Percentiles rank a stretch among this genome's conserved stretches.
Evolutionary conservation across 352 stramenopile genomes (phyloP).

Genomic region (Phytophthora chlamydospora): DNA sequence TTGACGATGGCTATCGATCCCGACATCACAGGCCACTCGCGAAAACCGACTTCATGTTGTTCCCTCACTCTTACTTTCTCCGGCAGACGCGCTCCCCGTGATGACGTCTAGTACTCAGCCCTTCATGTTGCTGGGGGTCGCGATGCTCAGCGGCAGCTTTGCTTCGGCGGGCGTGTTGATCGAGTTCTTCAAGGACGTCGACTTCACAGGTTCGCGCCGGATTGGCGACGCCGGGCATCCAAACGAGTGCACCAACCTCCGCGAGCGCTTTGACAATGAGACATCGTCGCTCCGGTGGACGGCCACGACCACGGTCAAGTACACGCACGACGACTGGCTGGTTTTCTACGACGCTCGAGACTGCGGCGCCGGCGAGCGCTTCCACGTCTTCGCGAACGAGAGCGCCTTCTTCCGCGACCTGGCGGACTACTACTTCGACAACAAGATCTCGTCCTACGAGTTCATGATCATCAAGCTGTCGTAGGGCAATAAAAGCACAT

Average conservation of each 20-base stretch:
- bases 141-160: background rate
- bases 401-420: background rate
- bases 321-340: conserved; percentile 2
- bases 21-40: too few species aligned
- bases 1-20: too few species aligned
- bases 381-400: conserved; percentile 2
- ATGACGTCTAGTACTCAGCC: too few species aligned
- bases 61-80: too few species aligned
- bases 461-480: background rate
- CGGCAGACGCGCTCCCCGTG: too few species aligned
- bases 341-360: background rate
- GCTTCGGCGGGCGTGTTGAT: background rate
- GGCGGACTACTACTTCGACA: background rate
- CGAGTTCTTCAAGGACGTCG: conserved; percentile 8
- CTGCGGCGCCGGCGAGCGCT: background rate
- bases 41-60: too few species aligned
- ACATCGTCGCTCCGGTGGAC: background rate
- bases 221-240: background rate
- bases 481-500: too few species aligned
- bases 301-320: background rate
- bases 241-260: background rate
- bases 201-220: background rate
- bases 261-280: background rate
- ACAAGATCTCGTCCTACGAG: conserved; percentile 4
- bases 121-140: background rate